A percentile compares a stretch with the other conserved stretches of the same genome.
These are phyloP conservation scores for Harringtonia aguacate DNA, from an alignment of 2,329 filamentous ascomycete species.

Conservation along the genomic window DNA sequence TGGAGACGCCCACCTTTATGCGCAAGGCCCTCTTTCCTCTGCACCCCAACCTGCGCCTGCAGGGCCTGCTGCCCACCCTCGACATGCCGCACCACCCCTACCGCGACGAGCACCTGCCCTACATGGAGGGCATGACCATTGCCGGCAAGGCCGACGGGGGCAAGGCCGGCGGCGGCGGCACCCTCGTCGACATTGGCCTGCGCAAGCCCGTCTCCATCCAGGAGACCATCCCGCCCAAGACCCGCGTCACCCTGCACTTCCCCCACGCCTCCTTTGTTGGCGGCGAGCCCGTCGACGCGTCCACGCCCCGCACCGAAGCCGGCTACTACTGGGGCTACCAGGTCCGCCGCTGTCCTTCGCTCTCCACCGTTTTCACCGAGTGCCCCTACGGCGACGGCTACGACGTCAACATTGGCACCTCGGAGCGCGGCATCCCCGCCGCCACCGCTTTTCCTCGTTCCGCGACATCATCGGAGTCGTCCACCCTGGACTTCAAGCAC, in stretches of 20 bases:
- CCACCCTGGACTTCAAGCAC: slow-evolving; percentile 48
- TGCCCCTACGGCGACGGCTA: slow-evolving; percentile 67
- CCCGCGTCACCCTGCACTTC: slow-evolving; percentile 64
- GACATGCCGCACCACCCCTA: slow-evolving; percentile 81
- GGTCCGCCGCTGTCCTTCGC: slow-evolving; percentile 52
- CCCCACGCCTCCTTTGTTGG: slow-evolving; percentile 29
- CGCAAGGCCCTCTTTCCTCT: slow-evolving; percentile 64
- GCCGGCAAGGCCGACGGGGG: slow-evolving; percentile 29
- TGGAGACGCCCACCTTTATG: slow-evolving; percentile 78
- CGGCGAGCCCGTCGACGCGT: slow-evolving; percentile 56
- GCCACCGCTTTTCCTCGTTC: slow-evolving; percentile 34
- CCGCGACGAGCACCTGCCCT: slow-evolving; percentile 66
- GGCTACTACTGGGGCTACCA: slow-evolving; percentile 85
- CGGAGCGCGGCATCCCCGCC: slow-evolving; percentile 56
- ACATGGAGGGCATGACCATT: slow-evolving; percentile 65
- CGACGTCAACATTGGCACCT: slow-evolving; percentile 73
- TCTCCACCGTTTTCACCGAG: slow-evolving; percentile 70
- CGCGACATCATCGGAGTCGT: slow-evolving; percentile 27
- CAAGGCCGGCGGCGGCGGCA: slow-evolving; percentile 33
- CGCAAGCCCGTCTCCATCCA: slow-evolving; percentile 44
- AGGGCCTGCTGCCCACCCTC: slow-evolving; percentile 62
- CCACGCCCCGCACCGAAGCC: slow-evolving; percentile 57
- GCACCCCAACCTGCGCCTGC: slow-evolving; percentile 65
- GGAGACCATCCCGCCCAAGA: slow-evolving; percentile 55
- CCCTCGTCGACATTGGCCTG: slow-evolving; percentile 47